phyloP scores from a whole-genome alignment of 225 moss, liverwort and hornwort genomes.

The Polytrichum commune region DNA sequence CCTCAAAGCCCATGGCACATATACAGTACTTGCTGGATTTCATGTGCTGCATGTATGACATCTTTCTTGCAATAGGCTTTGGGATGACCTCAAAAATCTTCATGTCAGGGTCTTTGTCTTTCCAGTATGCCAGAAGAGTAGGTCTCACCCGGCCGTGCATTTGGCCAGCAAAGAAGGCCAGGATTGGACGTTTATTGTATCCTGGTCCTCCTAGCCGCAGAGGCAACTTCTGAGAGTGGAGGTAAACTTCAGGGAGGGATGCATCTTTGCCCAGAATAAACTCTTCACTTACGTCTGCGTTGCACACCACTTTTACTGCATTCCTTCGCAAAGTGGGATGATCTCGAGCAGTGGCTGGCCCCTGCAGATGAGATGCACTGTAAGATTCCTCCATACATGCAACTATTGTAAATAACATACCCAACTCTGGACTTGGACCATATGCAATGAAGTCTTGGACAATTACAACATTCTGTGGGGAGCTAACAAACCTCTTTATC shows the following conservation, averaged over 20 bases:
- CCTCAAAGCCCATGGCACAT: constrained; percentile 14
- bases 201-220: constrained; percentile 28
- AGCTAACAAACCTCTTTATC: too few relatives aligned
- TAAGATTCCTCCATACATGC: too few relatives aligned
- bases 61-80: not conserved
- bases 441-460: too few relatives aligned
- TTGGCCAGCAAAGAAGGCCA: constrained; percentile 25
- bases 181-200: constrained; percentile 11
- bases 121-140: constrained; percentile 14
- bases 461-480: too few relatives aligned
- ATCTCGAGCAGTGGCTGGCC: constrained; percentile 48
- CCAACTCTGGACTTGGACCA: too few relatives aligned
- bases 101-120: constrained; percentile 23
- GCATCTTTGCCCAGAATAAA: constrained; percentile 53
- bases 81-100: constrained; percentile 9
- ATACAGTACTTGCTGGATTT: constrained; percentile 18
- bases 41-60: constrained; percentile 18
- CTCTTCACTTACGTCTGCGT: constrained; percentile 59
- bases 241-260: constrained; percentile 43
- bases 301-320: constrained; percentile 64
- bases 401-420: too few relatives aligned
- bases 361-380: constrained; percentile 19
- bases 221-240: constrained; percentile 2
- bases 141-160: constrained; percentile 18
- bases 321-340: constrained; percentile 42